A percentile compares a stretch with the other conserved stretches of the same genome.
phyloP scores from a whole-genome alignment of 768 basidiomycete genomes.

The Ramaria sp. region DNA sequence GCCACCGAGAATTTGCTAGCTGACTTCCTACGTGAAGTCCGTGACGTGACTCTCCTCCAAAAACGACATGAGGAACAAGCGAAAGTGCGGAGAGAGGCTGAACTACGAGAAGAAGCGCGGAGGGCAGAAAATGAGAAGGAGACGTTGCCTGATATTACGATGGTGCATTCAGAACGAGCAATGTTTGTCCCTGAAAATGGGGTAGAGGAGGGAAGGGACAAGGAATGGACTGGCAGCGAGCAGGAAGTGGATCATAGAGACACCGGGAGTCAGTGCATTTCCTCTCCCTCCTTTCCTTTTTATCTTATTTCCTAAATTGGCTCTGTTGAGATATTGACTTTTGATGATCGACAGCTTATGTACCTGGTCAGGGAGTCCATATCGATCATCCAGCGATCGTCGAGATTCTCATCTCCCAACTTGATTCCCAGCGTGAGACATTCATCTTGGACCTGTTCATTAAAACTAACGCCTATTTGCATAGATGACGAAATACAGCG shows the following conservation, averaged over 20 bases:
- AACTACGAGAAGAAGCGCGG: conserved; percentile 32
- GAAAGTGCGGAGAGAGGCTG: conserved; percentile 29
- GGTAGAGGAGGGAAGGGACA: conserved; percentile 35
- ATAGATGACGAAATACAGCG: conserved; percentile 92
- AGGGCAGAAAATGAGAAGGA: conserved; percentile 36
- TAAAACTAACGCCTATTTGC: not conserved
- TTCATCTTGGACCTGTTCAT: conserved; percentile 3
- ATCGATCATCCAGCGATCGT: conserved; percentile 89
- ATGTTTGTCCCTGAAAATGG: conserved; percentile 25
- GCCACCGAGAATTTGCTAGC: conserved; percentile 84
- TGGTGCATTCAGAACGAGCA: conserved; percentile 47
- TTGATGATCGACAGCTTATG: conserved; percentile 49
- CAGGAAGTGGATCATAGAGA: conserved; percentile 47
- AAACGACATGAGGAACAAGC: conserved; percentile 49
- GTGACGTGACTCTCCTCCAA: conserved; percentile 70
- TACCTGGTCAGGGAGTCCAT: conserved; percentile 87
- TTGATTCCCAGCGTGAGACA: conserved; percentile 73
- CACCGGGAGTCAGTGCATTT: conserved; percentile 43
- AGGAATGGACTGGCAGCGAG: conserved; percentile 15
- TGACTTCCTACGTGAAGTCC: conserved; percentile 86
- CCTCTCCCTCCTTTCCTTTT: not conserved
- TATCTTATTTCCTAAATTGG: not conserved
- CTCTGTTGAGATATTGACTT: not conserved
- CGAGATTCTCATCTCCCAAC: conserved; percentile 83
- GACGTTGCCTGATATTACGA: conserved; percentile 45